A percentile compares a stretch with the other conserved stretches of the same genome.
These are phyloP conservation scores for Suillus hirtellus DNA, from an alignment of 768 basidiomycete genomes.

Conservation along the genomic window DNA sequence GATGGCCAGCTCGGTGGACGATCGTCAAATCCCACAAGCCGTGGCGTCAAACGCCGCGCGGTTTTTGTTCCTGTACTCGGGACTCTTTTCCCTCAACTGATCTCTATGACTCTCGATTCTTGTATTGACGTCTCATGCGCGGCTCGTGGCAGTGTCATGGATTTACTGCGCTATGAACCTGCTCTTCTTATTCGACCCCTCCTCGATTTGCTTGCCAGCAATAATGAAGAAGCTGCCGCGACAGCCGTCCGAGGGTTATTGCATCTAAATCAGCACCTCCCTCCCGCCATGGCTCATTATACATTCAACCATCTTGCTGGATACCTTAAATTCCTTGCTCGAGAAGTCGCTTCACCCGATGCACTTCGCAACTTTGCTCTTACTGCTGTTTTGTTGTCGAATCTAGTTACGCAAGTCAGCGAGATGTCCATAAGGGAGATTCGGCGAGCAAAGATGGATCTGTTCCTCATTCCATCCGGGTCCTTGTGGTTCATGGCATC, in stretches of 20 bases:
- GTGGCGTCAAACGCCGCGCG: conserved; percentile 55
- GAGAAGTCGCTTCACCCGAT: conserved; percentile 42
- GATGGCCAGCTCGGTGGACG: conserved; percentile 47
- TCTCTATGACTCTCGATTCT: conserved; percentile 51
- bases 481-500: conserved; percentile 65
- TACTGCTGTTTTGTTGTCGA: conserved; percentile 57
- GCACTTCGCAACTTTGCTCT: conserved; percentile 55
- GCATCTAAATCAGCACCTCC: conserved; percentile 55
- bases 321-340: conserved; percentile 56
- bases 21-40: conserved; percentile 39
- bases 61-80: conserved; percentile 67
- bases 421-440: conserved; percentile 73
- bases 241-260: conserved; percentile 56
- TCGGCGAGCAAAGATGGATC: conserved; percentile 69
- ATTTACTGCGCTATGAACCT: conserved; percentile 76
- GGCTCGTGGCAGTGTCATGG: conserved; percentile 57
- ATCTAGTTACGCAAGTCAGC: conserved; percentile 62
- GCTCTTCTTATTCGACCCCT: conserved; percentile 61
- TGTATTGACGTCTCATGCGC: conserved; percentile 55
- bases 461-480: conserved; percentile 67
- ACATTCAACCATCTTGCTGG: conserved; percentile 73
- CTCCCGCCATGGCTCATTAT: conserved; percentile 64
- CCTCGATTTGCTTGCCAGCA: conserved; percentile 57
- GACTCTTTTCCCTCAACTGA: conserved; percentile 53
- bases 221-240: conserved; percentile 49